Base-by-base conservation (phyloP, 1,139 yeast genomes). In the Zygosaccharomyces sapae region DNA sequence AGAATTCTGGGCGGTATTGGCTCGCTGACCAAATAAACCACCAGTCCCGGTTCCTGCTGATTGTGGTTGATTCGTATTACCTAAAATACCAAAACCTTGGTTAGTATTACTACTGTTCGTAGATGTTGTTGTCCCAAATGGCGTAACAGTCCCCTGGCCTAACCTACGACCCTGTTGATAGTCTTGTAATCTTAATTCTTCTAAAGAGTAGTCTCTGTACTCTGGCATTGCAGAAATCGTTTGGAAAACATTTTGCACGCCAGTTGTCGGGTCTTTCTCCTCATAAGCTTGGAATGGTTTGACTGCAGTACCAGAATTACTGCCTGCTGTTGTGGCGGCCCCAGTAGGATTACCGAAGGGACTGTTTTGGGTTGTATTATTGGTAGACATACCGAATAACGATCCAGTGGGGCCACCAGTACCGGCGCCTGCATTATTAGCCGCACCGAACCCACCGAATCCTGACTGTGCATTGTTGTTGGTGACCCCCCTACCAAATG, bases 201-300 rank as follows among this genome's bases (percentile, higher is more conserved):
- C 97, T 60, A 83, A 79, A 0, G 96, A 86, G 59, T 70, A 86
- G 59, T 81, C 81, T 56, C 77, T 75, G 65, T 92, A 92, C 62
- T 88, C 95, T 10, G 95, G 96, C 97, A 92, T 90, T 37, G 87
- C 78, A 18, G 86, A 73, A 53, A 94, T 82, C 58, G 81, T 82
- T 64, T 90, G 89, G 67, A 76, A 92, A 41, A 76, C 69, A 56
- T 77, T 81, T 30, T 79, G 78, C 1, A 76, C 72, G 29, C 77
- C 74, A 41, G 80, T 72, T 2, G 79, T 71, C 16, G 81, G 68
- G 59, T 92, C 98, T 63, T 86, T 86, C 63, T 92, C 97, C 36
- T 74, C 71, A 52, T 67, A 73, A 1, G 86, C 75, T 33, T 80
- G 72, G 60, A 79, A 84, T 3, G 95, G 88, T 58, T 79, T 80